Base-by-base conservation (phyloP, 495 filamentous ascomycete genomes). In the Lasiosphaeria miniovina region DNA sequence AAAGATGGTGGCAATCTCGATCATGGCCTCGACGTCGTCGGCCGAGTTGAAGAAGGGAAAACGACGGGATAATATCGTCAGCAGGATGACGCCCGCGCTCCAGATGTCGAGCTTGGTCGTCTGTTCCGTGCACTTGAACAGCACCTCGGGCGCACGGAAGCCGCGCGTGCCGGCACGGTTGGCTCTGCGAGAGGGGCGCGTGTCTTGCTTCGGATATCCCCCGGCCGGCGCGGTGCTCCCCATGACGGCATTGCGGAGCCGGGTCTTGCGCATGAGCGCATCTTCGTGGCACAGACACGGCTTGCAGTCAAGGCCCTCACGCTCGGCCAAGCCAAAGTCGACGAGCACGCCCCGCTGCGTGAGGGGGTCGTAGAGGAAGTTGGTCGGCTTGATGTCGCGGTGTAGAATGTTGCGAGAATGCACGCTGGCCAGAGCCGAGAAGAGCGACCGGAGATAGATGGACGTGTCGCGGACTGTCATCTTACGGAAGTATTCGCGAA, bases 311-410 rank as follows among this genome's bases (percentile, higher is more conserved):
- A 80, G 82, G 7, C 88, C 88, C 65, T 90, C 85, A 36, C 88
- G 76, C 75, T 98, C 94, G 35, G 94, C 94, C 11, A 98, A 82
- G 33, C 94, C 94, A 75, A 98, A 98, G 71, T 98, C 94, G 6
- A 97, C 93, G 11, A 98, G 81, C 3, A 98, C 94, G 14, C 94
- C 94, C 55, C 90, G 86, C 64, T 84, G 81, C 60, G 89, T 80
- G 4, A 86, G 75, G 4, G 90, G 88, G 61, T 96, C 93, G 78
- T 98, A 99, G 36, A 99, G 84, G 68, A 99, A 99, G 69, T 99
- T 99, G 11, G 94, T 99, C n/a, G 94, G 94, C 71, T 99, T 99
- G 71, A 99, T 97, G 72, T 99, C 94, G 55, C 94, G 88, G 70
- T 99, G 94, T 15, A 99, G 80, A 57, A 99, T 97, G 17, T 82